Conservation (phyloP, 1,139 yeast species). For the Pneumocystis murina region DNA sequence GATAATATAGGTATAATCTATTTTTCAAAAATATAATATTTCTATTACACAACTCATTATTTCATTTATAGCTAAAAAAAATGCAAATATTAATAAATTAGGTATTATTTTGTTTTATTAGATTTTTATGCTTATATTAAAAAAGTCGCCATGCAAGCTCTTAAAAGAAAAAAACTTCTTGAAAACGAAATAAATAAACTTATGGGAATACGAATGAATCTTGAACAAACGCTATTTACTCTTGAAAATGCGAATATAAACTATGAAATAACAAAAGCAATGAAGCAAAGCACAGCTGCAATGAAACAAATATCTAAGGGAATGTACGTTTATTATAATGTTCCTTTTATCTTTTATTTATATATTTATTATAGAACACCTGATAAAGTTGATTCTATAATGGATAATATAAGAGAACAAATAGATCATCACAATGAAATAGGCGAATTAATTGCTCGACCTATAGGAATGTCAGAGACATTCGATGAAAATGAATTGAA, state of each 20-base stretch:
- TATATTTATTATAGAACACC: neutral
- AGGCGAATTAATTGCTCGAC: slow-evolving; percentile 88
- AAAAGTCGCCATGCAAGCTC: slow-evolving; percentile 61
- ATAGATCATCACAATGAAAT: slow-evolving; percentile 91
- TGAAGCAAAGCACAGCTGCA: slow-evolving; percentile 94
- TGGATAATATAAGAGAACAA: slow-evolving; percentile 96
- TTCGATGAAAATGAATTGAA: slow-evolving; percentile 73
- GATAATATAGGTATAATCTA: slow-evolving; percentile 28
- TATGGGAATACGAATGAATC: slow-evolving; percentile 75
- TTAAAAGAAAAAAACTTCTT: slow-evolving; percentile 72
- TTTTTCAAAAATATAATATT: neutral
- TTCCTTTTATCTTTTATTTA: neutral
- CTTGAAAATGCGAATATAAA: slow-evolving; percentile 92
- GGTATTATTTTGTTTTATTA: slow-evolving; percentile 17
- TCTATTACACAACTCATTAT: neutral
- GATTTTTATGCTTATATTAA: neutral
- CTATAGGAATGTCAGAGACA: slow-evolving; percentile 59
- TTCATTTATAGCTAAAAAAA: slow-evolving; percentile 47
- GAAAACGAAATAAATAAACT: slow-evolving; percentile 66
- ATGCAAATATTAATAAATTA: slow-evolving; percentile 52
- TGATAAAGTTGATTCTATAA: slow-evolving; percentile 93
- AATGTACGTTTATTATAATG: slow-evolving; percentile 42
- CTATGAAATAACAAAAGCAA: slow-evolving; percentile 94
- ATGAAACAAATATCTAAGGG: slow-evolving; percentile 94
- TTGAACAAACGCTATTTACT: slow-evolving; percentile 78